Base-by-base conservation (phyloP, 352 stramenopile species). In the Pythium insidiosum region DNA sequence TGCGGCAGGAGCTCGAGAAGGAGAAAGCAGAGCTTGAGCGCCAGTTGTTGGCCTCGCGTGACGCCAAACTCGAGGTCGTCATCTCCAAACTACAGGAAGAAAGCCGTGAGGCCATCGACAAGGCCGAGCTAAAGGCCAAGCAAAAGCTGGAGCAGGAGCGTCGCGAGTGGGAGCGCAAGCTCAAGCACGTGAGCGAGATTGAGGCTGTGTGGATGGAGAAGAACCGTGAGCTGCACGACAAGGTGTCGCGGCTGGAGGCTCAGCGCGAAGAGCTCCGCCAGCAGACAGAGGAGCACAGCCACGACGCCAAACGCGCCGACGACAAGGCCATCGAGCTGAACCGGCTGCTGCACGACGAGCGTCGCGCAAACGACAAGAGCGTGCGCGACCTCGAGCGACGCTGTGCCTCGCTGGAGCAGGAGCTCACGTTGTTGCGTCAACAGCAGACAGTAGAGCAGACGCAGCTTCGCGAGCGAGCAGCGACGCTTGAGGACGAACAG, bases 191-290 rank as follows among this genome's bases (percentile, higher is more conserved):
- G 15, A 76, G 61, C 49, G 73, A 91, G 47, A 75, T 87, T n/a
- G 75, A 88, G 19, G 58, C 56, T 24, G 73, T 85, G n/a, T 90
- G 78, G 78, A 88, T 90, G 74, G 78, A 88, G 29, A 88, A 90
- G 62, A 88, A 84, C 48, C 68, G 73, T 15, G 74, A 86, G 48
- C 51, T 90, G 28, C 74, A 84, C 47, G 78, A 85, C 29, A 84
- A 85, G 37, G 47, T 80, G 26, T 57, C 55, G 42, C 71, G 67
- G 20, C 45, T 86, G 31, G 69, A 86, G 34, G 50, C 64, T 11
- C 36, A 46, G 20, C 54, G 69, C 28, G 67, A 86, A n/a, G 50
- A 72, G 36, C 40, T 83, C 9, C 64, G 61, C 1, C 38, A 44
- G 11, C 58, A 88, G 37, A 73, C 75, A 38, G 61, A 85, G 20